Base-by-base conservation (phyloP, 2,329 filamentous ascomycete genomes). In the Tolypocladium endophyticum region DNA sequence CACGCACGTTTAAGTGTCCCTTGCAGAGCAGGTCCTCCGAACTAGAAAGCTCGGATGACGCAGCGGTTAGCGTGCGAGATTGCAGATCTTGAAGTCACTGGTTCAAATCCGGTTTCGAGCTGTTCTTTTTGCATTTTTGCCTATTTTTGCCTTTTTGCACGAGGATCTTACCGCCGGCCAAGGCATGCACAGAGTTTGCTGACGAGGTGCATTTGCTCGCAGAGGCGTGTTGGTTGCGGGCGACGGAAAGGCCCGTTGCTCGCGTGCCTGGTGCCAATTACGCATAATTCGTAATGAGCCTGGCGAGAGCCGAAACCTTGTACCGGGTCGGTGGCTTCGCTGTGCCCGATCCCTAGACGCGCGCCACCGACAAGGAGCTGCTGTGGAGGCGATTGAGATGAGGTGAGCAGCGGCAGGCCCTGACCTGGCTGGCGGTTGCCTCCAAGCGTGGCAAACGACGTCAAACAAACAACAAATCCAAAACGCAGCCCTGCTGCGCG, bases 1-100 rank as follows among this genome's bases (percentile, higher is more conserved):
- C 47, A 28, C n/a, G 1, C 33, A 5, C 18, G 30, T n/a, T 53
- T 53, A n/a, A 53, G 30, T 4, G 28, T n/a, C 20, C 20, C 28
- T 53, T 53, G 50, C 50, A 33, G 20, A 7, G 30, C 9, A 5
- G 4, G n/a, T n/a, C 28, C 20, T n/a, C 41, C 28, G 28, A 43
- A n/a, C 35, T 9, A 6, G 41, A 60, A 60, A 60, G 62, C 61
- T 64, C 62, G 60, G 61, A 58, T 64, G 59, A 62, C 63, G 59
- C 64, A 65, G 64, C 55, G 64, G 64, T 60, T 64, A 65, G 64
- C 58, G 64, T 63, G 61, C 62, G 61, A 57, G 64, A 65, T 65
- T 65, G 64, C 64, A 65, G 62, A 65, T 65, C 64, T 57, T 61
- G 60, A 63, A 61, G 64, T 64, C 64, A 55, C 59, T 60, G 64